Evolutionary conservation across 2,329 filamentous ascomycete species (phyloP).

Genomic region (Elsinoe necatrix): DNA sequence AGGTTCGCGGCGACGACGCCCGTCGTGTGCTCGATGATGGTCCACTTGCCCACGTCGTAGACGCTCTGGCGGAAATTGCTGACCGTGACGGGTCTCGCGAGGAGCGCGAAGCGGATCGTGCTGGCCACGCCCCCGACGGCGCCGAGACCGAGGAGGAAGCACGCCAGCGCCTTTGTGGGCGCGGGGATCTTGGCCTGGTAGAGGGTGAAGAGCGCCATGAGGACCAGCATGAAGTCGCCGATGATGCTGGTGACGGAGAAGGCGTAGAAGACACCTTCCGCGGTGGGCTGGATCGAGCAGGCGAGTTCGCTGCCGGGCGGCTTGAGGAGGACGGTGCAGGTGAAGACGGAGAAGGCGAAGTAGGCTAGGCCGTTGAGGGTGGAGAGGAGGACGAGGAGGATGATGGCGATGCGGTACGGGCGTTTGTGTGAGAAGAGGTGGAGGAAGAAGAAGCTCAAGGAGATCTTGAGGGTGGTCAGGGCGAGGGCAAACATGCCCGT

Average conservation of each 20-base stretch:
- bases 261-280: slow-evolving; percentile 16
- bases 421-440: slow-evolving; percentile 37
- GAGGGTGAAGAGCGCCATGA: slow-evolving; percentile 31
- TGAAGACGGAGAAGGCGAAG: slow-evolving; percentile 41
- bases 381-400: slow-evolving; percentile 36
- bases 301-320: slow-evolving; percentile 24
- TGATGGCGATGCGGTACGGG: slow-evolving; percentile 36
- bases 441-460: slow-evolving; percentile 43
- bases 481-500: slow-evolving; percentile 38
- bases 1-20: slow-evolving; percentile 29
- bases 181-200: slow-evolving; percentile 20
- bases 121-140: slow-evolving; percentile 1
- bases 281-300: slow-evolving; percentile 16
- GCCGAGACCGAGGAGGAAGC: not conserved
- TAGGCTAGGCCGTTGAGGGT: slow-evolving; percentile 38
- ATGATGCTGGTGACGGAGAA: slow-evolving; percentile 27
- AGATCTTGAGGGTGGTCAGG: slow-evolving; percentile 39
- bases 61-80: slow-evolving; percentile 24
- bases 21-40: slow-evolving; percentile 29
- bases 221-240: slow-evolving; percentile 31
- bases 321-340: slow-evolving; percentile 44
- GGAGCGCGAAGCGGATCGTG: slow-evolving; percentile 3
- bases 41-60: slow-evolving; percentile 25
- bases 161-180: not conserved
- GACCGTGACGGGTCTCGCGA: slow-evolving; percentile 4